phyloP scores from a whole-genome alignment of 805 yeast genomes.

The Kurtzmaniella fragi region DNA sequence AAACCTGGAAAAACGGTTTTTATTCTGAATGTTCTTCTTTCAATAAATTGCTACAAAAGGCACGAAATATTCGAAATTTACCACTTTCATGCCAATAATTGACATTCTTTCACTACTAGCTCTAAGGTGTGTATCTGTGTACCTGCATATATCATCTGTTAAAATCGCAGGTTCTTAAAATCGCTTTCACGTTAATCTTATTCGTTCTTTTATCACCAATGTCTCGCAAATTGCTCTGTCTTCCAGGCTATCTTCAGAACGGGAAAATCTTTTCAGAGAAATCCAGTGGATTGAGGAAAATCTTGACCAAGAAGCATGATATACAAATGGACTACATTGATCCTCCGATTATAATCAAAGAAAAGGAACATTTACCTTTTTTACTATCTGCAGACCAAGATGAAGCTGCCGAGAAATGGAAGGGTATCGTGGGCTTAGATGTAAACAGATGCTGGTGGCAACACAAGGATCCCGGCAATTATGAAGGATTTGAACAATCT shows the following conservation, averaged over 20 bases:
- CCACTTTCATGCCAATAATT: too few species aligned
- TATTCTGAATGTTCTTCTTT: too few species aligned
- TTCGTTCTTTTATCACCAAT: too few species aligned
- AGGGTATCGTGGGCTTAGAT: slow-evolving; percentile 19
- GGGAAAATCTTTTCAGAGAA: slow-evolving; percentile 29
- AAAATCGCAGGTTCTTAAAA: too few species aligned
- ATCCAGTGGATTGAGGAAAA: slow-evolving; percentile 25
- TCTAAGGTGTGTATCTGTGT: too few species aligned
- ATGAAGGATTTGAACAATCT: slow-evolving; percentile 25
- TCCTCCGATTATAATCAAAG: slow-evolving; percentile 23
- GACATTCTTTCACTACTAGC: too few species aligned
- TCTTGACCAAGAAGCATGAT: slow-evolving; percentile 19
- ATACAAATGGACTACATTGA: slow-evolving; percentile 28
- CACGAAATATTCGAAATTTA: too few species aligned
- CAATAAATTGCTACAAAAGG: too few species aligned
- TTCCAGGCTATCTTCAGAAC: slow-evolving; percentile 37
- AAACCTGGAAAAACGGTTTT: too few species aligned
- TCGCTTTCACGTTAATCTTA: too few species aligned
- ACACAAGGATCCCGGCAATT: slow-evolving; percentile 12
- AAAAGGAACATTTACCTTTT: slow-evolving; percentile 25
- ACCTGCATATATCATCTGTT: too few species aligned
- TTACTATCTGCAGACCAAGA: slow-evolving; percentile 18
- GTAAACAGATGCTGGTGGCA: slow-evolving; percentile 36
- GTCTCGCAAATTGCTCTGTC: slow-evolving; percentile 16
- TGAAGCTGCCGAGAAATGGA: slow-evolving; percentile 27